Base-by-base conservation (phyloP, 768 basidiomycete species). In the Amanita subjunquillea region DNA sequence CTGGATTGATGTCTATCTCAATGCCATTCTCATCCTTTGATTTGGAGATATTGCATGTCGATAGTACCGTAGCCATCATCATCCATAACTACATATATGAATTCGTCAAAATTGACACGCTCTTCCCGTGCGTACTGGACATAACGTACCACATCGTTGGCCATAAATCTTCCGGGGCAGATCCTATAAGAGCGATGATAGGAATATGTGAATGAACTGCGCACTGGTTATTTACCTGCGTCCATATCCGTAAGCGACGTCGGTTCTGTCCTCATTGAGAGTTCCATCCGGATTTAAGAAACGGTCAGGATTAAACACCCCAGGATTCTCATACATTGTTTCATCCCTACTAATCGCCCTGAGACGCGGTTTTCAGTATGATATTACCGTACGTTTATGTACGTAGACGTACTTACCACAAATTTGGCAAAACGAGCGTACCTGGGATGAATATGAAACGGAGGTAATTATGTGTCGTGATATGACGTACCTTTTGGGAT, bases 231-330 rank as follows among this genome's bases (percentile, higher is more conserved):
- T 55, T 2, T 49, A 67, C 63, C 67, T 58, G 37, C 69, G 56
- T 9, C 72, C 70, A 49, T 66, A 72, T 2, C 69, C 72, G 53
- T 68, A 73, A 1, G 62, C 62, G 27, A 56, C 17, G 12, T 51
- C 39, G 5, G 42, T 17, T 1, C 58, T 62, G 45, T 64, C 62
- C 4, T 56, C 58, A 20, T 53, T 53, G 22, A 53, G 32, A 15
- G 41, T 46, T 2, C 60, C 62, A 4, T 36, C 51, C 20, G 58
- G 56, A 44, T 56, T 59, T 2, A 69, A 46, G 58, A 63, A 69
- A 6, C 69, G 61, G 4, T 44, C 50, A 2, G 65, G 59, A 6
- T 60, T 37, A 38, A 71, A 71, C 13, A 48, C 48, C 9, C 54
- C 40, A 0, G 68, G 67, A 44, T 69, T 51, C 3, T 53, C 55